Evolutionary conservation across 148 eudicot genomes (phyloP).

Genomic region (Vaccinium vitisidaea): DNA sequence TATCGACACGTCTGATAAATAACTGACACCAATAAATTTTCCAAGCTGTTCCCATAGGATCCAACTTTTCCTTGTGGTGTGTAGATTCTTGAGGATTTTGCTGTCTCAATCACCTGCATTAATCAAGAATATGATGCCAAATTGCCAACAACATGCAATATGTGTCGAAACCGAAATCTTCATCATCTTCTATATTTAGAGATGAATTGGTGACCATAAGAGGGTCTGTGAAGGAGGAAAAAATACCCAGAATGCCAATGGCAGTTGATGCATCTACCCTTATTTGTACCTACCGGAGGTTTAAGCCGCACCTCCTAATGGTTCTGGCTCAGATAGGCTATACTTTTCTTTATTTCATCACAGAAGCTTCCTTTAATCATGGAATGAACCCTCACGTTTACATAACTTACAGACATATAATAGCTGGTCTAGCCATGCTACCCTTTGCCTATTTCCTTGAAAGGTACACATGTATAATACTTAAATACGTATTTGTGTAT

Average conservation of each 20-base stretch:
- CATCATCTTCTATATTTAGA: constrained; percentile 13
- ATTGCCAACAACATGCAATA: constrained; percentile 23
- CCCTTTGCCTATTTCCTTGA: constrained; percentile 83
- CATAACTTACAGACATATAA: constrained; percentile 68
- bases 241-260: constrained; percentile 5
- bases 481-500: background rate
- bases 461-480: constrained; percentile 33
- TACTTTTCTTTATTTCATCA: constrained; percentile 66
- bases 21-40: background rate
- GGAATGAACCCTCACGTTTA: constrained; percentile 87
- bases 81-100: background rate
- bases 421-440: constrained; percentile 51
- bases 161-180: constrained; percentile 4
- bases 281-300: constrained; percentile 35
- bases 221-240: background rate
- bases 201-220: background rate
- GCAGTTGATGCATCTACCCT: background rate
- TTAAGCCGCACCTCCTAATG: constrained; percentile 76
- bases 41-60: background rate
- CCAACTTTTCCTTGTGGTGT: background rate
- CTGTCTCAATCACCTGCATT: background rate
- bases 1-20: too few relatives aligned
- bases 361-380: constrained; percentile 79
- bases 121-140: constrained; percentile 24
- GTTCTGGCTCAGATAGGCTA: constrained; percentile 59